Percentiles rank a stretch among this genome's conserved stretches.
Conservation (phyloP, 2,329 filamentous ascomycete genomes). For the Alternaria postmessia region DNA sequence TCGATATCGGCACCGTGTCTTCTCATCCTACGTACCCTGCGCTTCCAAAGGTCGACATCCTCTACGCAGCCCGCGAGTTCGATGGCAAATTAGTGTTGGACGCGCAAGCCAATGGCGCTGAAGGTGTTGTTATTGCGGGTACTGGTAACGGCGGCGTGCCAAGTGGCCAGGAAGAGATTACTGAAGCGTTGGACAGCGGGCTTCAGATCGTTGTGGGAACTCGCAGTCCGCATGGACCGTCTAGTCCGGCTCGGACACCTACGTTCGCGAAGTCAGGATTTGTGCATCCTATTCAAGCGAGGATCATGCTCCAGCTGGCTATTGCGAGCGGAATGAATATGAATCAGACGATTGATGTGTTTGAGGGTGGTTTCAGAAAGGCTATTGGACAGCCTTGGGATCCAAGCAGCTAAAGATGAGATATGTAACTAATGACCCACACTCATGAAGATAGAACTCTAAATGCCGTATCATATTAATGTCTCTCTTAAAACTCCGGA, state of each 20-base stretch:
- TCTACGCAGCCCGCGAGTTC: slow-evolving; percentile 41
- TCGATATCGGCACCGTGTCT: slow-evolving; percentile 27
- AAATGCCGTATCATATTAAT: accelerated
- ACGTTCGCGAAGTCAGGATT: slow-evolving; percentile 32
- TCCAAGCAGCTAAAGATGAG: slow-evolving; percentile 4
- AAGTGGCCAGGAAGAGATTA: slow-evolving; percentile 26
- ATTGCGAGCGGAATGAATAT: slow-evolving; percentile 40
- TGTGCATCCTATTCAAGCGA: slow-evolving; percentile 36
- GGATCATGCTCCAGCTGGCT: slow-evolving; percentile 41
- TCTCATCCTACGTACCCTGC: slow-evolving; percentile 24
- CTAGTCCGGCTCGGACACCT: slow-evolving; percentile 25
- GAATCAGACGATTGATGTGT: slow-evolving; percentile 40
- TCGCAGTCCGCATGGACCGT: slow-evolving; percentile 32
- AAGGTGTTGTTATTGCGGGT: slow-evolving; percentile 38
- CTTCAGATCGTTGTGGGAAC: slow-evolving; percentile 38
- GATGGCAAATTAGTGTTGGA: slow-evolving; percentile 36
- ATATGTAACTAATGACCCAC: neutral
- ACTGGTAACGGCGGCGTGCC: slow-evolving; percentile 39
- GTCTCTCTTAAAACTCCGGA: accelerated
- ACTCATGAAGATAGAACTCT: neutral
- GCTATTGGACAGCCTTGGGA: slow-evolving; percentile 35
- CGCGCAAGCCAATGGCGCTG: slow-evolving; percentile 33
- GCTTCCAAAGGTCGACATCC: slow-evolving; percentile 41
- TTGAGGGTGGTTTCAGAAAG: slow-evolving; percentile 35
- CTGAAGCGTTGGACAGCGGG: slow-evolving; percentile 30